phyloP scores from a whole-genome alignment of 2,329 filamentous ascomycete genomes.

The Thermochaetoides dissita region DNA sequence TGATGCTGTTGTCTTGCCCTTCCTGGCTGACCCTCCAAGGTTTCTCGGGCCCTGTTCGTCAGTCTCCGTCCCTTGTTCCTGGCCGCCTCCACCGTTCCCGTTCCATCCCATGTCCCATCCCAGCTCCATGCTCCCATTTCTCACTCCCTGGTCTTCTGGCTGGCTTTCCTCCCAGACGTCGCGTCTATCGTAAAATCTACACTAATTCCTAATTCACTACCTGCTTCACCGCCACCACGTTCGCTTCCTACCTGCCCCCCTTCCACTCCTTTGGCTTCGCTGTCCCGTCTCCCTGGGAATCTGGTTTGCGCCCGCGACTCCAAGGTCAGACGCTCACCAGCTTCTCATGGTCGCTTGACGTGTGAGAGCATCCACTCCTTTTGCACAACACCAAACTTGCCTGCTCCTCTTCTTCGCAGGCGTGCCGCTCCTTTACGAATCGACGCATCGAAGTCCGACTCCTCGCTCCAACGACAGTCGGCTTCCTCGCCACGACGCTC shows the following conservation, averaged over 20 bases:
- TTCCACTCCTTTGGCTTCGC: conserved; percentile 10
- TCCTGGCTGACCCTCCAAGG: no score
- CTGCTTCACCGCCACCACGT: neutral
- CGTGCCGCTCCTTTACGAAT: conserved; percentile 37
- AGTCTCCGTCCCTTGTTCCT: no score
- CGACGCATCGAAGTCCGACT: neutral
- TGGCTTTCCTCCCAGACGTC: neutral
- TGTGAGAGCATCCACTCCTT: conserved; percentile 15
- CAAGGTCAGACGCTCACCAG: conserved; percentile 10
- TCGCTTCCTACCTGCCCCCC: conserved; percentile 3
- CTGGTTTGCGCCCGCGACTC: conserved; percentile 2
- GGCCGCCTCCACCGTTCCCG: no score
- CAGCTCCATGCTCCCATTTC: no score
- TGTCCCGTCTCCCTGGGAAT: neutral
- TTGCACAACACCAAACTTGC: conserved; percentile 17
- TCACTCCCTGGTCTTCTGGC: no score
- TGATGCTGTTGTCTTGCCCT: no score
- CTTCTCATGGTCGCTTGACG: conserved; percentile 13
- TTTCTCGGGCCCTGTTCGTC: no score
- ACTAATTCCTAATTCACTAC: conserved; percentile 8
- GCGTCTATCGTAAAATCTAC: conserved; percentile 5
- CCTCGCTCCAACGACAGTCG: no score
- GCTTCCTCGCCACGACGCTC: no score
- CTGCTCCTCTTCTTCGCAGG: conserved; percentile 34
- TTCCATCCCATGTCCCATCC: no score